Evolutionary conservation across 257 asterid genomes (phyloP), one percentile per base, ranked within the genome.

Genomic region (Capsicum baccatum): DNA sequence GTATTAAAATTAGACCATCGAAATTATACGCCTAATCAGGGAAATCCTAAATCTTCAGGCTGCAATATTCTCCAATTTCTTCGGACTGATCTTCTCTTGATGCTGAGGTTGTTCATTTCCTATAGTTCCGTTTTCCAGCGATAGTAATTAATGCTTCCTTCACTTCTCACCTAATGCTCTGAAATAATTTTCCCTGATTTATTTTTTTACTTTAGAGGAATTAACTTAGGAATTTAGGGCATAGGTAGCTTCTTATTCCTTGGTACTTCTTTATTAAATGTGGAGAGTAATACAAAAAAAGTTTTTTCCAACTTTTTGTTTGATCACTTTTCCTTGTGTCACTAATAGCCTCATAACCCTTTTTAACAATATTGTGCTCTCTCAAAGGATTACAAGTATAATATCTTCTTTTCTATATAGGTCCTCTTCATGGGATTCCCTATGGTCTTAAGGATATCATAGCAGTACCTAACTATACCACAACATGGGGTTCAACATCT

Each of bases 391-490:
- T 76, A 76, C 64, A 14, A 13, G 9, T 52, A 76, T 52, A 76
- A 26, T 33, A 52, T 76, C 73, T 48, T 76, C 73, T 63, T 44
- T 85, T 83, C 66, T 79, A 81, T 88, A 59, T 86, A 94, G 98
- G 99, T 82, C 98, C 96, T 33, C 97, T 96, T 63, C 99, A 94
- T 84, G 98, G 99, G 81, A 94, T 96, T 83, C 98, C 99, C 60
- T 94, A 94, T 55, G 99, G 99, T 19, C 87, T 96, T 89, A 94
- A 96, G 93, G 99, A 94, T 87, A 94, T 92, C 81, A 93, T 94
- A 85, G 97, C 99, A 55, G 98, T 96, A 73, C 98, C 98, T 14
- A 88, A 86, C 79, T 96, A 96, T 93, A 92, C 87, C 90, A 96
- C 98, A 13, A 94, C 99, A 0, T 96, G 98, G 99, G 99, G 99